Conservation (phyloP, 2,329 filamentous ascomycete genomes). For the Dryadomyces quercivorus region DNA sequence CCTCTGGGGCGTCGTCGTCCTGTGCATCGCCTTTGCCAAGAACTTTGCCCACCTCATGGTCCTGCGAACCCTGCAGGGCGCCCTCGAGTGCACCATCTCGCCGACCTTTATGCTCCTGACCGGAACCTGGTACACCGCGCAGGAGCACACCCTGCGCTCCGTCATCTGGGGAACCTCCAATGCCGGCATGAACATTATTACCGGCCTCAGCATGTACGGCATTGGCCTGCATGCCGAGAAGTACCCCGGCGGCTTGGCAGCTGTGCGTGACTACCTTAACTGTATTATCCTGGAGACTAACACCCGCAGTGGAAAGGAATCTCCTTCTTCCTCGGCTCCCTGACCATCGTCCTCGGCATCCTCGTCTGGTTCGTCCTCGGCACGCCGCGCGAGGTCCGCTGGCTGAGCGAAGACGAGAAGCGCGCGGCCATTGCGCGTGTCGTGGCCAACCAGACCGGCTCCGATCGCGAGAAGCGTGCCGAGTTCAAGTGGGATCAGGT, state of each 20-base stretch:
- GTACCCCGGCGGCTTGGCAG: slow-evolving; percentile 20
- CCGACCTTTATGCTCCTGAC: slow-evolving; percentile 1
- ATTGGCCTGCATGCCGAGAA: slow-evolving; percentile 20
- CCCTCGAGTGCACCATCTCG: slow-evolving; percentile 8
- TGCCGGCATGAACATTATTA: slow-evolving; percentile 24
- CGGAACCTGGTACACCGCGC: slow-evolving; percentile 2
- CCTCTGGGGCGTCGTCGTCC: slow-evolving; percentile 19
- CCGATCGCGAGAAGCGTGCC: slow-evolving; percentile 23
- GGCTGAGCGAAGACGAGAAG: slow-evolving; percentile 22
- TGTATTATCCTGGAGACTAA: not conserved
- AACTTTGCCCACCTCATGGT: slow-evolving; percentile 25
- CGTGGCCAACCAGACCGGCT: slow-evolving; percentile 22
- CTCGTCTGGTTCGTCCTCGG: slow-evolving; percentile 23
- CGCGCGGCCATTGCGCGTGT: slow-evolving; percentile 24
- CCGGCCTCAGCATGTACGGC: slow-evolving; percentile 23
- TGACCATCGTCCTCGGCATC: slow-evolving; percentile 21
- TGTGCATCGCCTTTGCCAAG: slow-evolving; percentile 24
- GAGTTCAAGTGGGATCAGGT: slow-evolving; percentile 25
- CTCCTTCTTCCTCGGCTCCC: slow-evolving; percentile 19
- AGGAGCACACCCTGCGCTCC: slow-evolving; percentile 15
- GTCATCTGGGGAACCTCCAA: slow-evolving; percentile 25
- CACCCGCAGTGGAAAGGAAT: slow-evolving; percentile 11
- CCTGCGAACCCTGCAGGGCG: slow-evolving; percentile 23
- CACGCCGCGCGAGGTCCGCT: slow-evolving; percentile 25
- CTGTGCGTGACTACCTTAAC: not conserved